These are phyloP conservation scores for Amyloporia xantha DNA, from an alignment of 768 basidiomycete species.

Conservation along the genomic window DNA sequence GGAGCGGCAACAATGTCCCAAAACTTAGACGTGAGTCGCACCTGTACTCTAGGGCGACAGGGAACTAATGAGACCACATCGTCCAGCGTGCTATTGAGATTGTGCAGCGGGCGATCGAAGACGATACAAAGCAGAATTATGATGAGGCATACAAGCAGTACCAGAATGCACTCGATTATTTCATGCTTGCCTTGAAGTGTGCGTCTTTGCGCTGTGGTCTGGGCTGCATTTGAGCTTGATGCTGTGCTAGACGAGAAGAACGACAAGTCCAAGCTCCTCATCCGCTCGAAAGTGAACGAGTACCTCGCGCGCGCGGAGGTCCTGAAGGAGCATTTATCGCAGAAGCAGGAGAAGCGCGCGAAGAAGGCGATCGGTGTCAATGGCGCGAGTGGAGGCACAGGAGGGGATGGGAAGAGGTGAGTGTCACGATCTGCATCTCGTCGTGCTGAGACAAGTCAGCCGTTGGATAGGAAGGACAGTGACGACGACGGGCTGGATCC, in stretches of 20 bases:
- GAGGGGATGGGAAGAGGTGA: conserved; percentile 32
- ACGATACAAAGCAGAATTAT: conserved; percentile 91
- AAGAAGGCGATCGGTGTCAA: conserved; percentile 44
- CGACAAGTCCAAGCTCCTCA: conserved; percentile 81
- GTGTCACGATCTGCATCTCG: conserved; percentile 12
- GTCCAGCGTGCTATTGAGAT: conserved; percentile 86
- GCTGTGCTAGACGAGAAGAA: conserved; percentile 79
- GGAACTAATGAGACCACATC: conserved; percentile 1
- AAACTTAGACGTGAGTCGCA: conserved; percentile 22
- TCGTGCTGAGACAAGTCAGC: conserved; percentile 1
- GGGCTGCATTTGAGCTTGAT: too few relatives aligned
- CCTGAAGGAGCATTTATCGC: conserved; percentile 75
- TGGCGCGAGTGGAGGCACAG: conserved; percentile 34
- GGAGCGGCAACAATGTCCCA: conserved; percentile 13
- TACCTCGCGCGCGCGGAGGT: conserved; percentile 90
- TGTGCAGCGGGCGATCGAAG: conserved; percentile 88
- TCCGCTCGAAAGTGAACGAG: conserved; percentile 82
- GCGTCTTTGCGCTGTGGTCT: conserved; percentile 19
- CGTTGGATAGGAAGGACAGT: conserved; percentile 31
- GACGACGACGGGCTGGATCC: conserved; percentile 80
- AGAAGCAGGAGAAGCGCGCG: conserved; percentile 57
- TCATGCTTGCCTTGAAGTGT: conserved; percentile 97
- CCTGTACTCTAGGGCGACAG: background rate
- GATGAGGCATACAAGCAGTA: conserved; percentile 91
- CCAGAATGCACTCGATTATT: conserved; percentile 94